These are phyloP conservation scores for Penicillium goetzii DNA, from an alignment of 495 filamentous ascomycete species.

Conservation along the genomic window DNA sequence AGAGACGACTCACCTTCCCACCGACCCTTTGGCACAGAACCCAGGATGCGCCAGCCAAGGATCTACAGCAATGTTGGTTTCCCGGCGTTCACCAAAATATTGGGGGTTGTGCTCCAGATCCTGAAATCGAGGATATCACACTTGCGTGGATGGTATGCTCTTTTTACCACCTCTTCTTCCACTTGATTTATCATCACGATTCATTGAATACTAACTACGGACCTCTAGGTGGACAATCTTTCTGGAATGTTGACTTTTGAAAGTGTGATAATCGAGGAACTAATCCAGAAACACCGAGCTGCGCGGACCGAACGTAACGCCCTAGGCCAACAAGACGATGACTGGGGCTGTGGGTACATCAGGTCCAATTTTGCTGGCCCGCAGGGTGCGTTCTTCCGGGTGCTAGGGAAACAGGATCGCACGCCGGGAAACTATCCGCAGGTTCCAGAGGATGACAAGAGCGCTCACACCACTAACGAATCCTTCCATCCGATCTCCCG, in stretches of 20 bases:
- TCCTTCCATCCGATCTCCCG: slow-evolving; percentile 7
- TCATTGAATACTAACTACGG: background rate
- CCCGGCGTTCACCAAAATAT: slow-evolving; percentile 5
- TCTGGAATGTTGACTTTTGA: slow-evolving; percentile 12
- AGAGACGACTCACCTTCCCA: slow-evolving; percentile 51
- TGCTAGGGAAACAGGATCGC: slow-evolving; percentile 5
- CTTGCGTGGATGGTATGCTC: slow-evolving; percentile 9
- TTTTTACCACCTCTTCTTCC: background rate
- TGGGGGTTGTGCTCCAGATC: slow-evolving; percentile 2
- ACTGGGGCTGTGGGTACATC: slow-evolving; percentile 8
- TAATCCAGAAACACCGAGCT: slow-evolving; percentile 1
- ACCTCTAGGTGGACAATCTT: slow-evolving; percentile 9
- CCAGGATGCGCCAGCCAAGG: slow-evolving; percentile 2
- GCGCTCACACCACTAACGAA: slow-evolving; percentile 1
- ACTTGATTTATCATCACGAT: background rate
- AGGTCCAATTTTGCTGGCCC: slow-evolving; percentile 3
- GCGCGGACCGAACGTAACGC: slow-evolving; percentile 1
- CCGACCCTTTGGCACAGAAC: slow-evolving; percentile 56
- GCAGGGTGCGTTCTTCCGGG: slow-evolving; percentile 10
- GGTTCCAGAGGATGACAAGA: background rate
- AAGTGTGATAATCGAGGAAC: slow-evolving; percentile 3
- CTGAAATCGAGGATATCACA: slow-evolving; percentile 10
- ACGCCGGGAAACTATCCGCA: slow-evolving; percentile 8
- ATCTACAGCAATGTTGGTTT: slow-evolving; percentile 9
- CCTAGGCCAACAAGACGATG: background rate